Base-by-base conservation (phyloP, 768 basidiomycete species). In the Macrolepiota albuminosa region DNA sequence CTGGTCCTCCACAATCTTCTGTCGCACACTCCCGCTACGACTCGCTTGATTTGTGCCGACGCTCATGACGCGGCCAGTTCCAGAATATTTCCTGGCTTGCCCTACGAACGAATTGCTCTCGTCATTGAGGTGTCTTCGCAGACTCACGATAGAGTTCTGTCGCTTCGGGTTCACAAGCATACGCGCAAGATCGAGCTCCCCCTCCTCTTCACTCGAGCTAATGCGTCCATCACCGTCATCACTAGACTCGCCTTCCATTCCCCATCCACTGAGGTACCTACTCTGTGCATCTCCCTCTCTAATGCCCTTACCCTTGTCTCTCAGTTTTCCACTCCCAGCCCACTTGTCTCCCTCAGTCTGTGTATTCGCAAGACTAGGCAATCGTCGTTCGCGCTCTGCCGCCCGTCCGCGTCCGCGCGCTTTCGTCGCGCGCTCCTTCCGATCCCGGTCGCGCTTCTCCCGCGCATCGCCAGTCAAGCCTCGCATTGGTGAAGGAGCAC, bases 121-220 rank as follows among this genome's bases (percentile, higher is more conserved):
- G 29, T 60, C 62, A 1, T 56, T 54, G 34, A 91, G 75, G 65
- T 89, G 88, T 61, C 77, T 85, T 58, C 88, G 77, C 58, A 91
- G 73, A 68, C 88, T 89, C 64, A 77, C 82, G 62, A 91, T 90
- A 18, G 88, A 89, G 60, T 85, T 80, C 67, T 91, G 89, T 31
- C 89, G 77, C 68, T 84, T 88, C 21, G 89, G 80, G 8, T 84
- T 87, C 31, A 88, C 83, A 39, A 91, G 82, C 57, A 91, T 78
- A 31, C 80, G 79, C 16, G 87, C 84, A 43, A 91, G 76, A 66
- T 85, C 81, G 49, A 89, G 73, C 66, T 89, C 89, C 16, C 76
- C 75, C 6, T 76, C 76, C 7, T 78, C 78, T 8, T 76, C 75
- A 18, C 64, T 65, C 34, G 66, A 68, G 42, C 62, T 65, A 16